A percentile compares a stretch with the other conserved stretches of the same genome.
phyloP scores from a whole-genome alignment of 23 red algal genomes.

The Gracilaria gracilis region DNA sequence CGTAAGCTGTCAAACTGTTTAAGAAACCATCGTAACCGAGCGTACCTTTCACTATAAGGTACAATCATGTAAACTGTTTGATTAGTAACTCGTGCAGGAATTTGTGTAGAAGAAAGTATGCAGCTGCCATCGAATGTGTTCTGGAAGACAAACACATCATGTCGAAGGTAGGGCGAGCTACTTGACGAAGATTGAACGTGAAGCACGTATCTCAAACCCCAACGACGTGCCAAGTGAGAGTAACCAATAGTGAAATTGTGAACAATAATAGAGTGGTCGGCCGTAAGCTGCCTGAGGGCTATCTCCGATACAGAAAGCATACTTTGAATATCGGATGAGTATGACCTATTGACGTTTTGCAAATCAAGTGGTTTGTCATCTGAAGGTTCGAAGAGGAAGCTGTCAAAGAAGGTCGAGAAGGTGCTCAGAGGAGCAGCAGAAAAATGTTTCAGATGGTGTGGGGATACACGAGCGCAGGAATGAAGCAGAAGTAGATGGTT shows the following conservation, averaged over 20 bases:
- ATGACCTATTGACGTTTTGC: not conserved
- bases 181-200: conserved; percentile 32
- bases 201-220: conserved; percentile 48
- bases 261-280: conserved; percentile 37
- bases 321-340: conserved; percentile 9
- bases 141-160: conserved; percentile 33
- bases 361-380: conserved; percentile 23
- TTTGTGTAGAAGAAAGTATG: not conserved
- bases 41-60: conserved; percentile 36
- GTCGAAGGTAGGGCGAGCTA: not conserved
- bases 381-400: conserved; percentile 52
- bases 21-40: conserved; percentile 55
- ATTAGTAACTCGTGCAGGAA: not conserved
- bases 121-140: conserved; percentile 51
- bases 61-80: conserved; percentile 37
- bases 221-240: conserved; percentile 28
- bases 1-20: conserved; percentile 46
- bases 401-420: conserved; percentile 61
- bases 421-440: not conserved
- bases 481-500: not conserved
- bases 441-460: not conserved
- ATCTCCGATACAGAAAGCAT: conserved; percentile 11
- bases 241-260: conserved; percentile 55
- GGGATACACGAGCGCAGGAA: not conserved
- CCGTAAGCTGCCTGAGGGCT: not conserved